phyloP scores from a whole-genome alignment of 495 filamentous ascomycete species.

The Choiromyces venosus region DNA sequence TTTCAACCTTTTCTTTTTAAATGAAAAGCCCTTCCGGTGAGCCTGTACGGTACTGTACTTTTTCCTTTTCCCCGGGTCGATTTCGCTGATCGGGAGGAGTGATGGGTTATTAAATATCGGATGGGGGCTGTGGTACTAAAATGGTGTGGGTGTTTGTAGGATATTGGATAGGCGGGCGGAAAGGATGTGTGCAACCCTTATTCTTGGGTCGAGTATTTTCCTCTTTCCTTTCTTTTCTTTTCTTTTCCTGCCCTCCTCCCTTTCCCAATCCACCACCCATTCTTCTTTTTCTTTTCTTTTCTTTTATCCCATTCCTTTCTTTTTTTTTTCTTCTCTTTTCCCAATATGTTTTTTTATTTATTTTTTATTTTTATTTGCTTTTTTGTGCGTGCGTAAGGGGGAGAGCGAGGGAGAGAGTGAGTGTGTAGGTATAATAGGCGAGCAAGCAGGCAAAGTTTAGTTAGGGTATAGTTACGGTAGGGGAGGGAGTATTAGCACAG shows the following conservation, averaged over 20 bases:
- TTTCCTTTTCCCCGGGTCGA: neutral
- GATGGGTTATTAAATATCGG: conserved; percentile 37
- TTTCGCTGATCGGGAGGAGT: conserved; percentile 2
- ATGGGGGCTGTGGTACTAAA: conserved; percentile 40
- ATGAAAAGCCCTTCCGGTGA: neutral
- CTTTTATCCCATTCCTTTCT: conserved; percentile 8
- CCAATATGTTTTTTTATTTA: neutral
- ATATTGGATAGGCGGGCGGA: conserved; percentile 6
- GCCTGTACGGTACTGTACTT: neutral
- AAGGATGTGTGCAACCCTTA: neutral
- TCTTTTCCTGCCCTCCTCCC: neutral
- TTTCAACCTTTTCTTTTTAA: conserved; percentile 1
- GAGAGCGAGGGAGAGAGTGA: no score
- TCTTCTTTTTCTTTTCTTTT: conserved; percentile 36
- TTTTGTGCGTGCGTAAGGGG: no score
- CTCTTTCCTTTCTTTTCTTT: conserved; percentile 9
- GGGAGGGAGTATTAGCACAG: neutral
- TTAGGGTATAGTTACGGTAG: neutral
- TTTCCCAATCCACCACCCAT: neutral
- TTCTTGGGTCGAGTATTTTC: neutral
- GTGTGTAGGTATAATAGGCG: neutral
- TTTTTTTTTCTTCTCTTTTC: neutral
- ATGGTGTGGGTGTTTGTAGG: neutral
- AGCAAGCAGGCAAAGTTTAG: neutral
- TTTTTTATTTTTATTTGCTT: neutral